These are phyloP conservation scores for Neofusicoccum sp. DNA, from an alignment of 2,329 filamentous ascomycete genomes.

Conservation along the genomic window DNA sequence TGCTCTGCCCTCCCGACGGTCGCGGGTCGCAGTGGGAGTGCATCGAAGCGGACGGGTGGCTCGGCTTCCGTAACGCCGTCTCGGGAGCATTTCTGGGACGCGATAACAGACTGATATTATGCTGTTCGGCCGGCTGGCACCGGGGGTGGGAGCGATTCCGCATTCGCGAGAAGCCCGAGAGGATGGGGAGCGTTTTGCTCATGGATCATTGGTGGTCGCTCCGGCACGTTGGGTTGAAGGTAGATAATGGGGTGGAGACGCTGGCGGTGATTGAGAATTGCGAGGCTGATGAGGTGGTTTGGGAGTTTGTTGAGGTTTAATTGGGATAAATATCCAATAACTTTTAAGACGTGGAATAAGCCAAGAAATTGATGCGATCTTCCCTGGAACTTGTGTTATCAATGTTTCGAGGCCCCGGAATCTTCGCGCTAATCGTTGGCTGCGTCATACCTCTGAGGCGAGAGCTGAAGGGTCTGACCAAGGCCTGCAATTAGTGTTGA, in stretches of 20 bases:
- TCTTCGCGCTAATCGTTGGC: too few relatives aligned
- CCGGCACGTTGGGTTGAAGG: neutral
- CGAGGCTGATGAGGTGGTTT: neutral
- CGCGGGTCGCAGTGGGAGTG: neutral
- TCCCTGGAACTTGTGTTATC: too few relatives aligned
- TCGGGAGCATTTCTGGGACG: neutral
- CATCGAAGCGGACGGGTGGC: neutral
- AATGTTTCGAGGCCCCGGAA: too few relatives aligned
- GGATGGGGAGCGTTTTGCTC: neutral
- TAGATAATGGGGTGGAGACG: neutral
- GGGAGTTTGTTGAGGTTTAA: conserved; percentile 1
- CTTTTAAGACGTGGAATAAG: too few relatives aligned
- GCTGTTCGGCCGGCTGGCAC: neutral
- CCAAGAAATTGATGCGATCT: too few relatives aligned
- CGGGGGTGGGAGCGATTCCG: neutral
- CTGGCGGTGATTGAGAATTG: neutral
- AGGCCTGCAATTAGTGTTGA: too few relatives aligned
- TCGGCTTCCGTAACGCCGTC: neutral
- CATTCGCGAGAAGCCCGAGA: neutral
- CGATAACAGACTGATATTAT: neutral
- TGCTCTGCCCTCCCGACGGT: neutral
- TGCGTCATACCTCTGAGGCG: too few relatives aligned
- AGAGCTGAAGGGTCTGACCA: too few relatives aligned
- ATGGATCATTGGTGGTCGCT: neutral
- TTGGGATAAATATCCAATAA: neutral